Base-by-base conservation (phyloP, 1,139 yeast species). In the Taiozyma sp. region DNA sequence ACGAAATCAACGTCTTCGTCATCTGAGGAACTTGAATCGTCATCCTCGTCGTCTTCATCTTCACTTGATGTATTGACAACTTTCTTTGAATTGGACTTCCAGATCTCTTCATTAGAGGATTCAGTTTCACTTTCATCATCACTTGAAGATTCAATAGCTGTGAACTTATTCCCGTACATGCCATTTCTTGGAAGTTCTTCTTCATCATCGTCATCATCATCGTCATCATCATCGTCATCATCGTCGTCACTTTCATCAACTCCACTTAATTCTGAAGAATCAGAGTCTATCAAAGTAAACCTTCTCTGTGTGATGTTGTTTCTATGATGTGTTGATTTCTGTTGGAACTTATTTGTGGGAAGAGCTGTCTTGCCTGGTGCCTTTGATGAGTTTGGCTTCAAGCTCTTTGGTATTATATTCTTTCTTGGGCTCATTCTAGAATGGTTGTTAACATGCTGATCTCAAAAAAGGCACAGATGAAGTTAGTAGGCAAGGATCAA, bases 1-100 rank as follows among this genome's bases (percentile, higher is more conserved):
- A 85, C 86, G 62, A 83, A 84, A 66, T 85, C 93, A 4, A 84
- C 81, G 58, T 81, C 84, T 37, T 81, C 81, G 58, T 84, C 90
- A 56, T 82, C 85, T 1, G 80, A 75, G 14, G 83, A 79, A 5
- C 83, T 76, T 28, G 68, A 72, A 21, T 68, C 72, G 24, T 68
- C 68, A 21, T 67, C 30, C 4, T 29, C 71, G 26, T 24, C 26
- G 16, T 68, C 67, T 42, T 68, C 70, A n/a, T 68, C 71, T 35
- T 69, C 73, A 26, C 67, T 60, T 2, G 63, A 59, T 3, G 65
- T 62, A 35, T 62, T 62, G 2, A 62, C 65, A 14, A 62, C 65
- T 46, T 50, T 53, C 11, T 48, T 61, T 2, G 62, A 60, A 45
- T 60, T 62, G 32, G 49, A 65, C 51, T 62, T 61, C 63, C 61